Percentiles rank a stretch among this genome's conserved stretches.
These are phyloP conservation scores for Globisporangium cystogenes DNA, from an alignment of 352 stramenopile genomes.

Conservation along the genomic window DNA sequence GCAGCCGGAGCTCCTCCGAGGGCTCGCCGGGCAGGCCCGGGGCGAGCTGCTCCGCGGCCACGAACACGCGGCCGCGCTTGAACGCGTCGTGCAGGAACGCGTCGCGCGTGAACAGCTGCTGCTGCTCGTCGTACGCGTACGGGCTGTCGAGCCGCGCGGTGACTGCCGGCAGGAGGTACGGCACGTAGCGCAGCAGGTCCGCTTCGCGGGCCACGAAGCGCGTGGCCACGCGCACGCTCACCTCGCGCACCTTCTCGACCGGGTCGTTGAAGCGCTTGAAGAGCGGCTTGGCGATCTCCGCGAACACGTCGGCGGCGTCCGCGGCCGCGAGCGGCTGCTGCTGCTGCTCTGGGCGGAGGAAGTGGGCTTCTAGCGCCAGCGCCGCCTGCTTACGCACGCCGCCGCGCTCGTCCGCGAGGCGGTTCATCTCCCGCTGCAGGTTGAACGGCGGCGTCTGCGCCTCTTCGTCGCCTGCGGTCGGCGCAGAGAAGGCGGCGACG, in stretches of 20 bases:
- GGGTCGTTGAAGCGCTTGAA: conserved; percentile 84
- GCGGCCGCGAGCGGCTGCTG: not conserved
- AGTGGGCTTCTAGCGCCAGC: conserved; percentile 34
- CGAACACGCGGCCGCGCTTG: conserved; percentile 60
- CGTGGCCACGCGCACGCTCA: conserved; percentile 54
- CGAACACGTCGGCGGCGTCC: conserved; percentile 15
- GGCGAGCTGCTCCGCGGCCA: conserved; percentile 32
- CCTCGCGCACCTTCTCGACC: conserved; percentile 69
- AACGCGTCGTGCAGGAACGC: conserved; percentile 68
- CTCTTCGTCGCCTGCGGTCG: no score
- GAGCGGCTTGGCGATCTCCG: conserved; percentile 58
- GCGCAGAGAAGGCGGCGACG: no score
- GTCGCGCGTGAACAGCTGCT: conserved; percentile 68
- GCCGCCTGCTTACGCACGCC: conserved; percentile 62
- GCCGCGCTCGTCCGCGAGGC: conserved; percentile 39
- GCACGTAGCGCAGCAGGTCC: conserved; percentile 61
- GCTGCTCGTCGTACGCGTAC: conserved; percentile 71
- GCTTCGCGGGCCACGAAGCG: conserved; percentile 36
- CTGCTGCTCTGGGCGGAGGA: conserved; percentile 12
- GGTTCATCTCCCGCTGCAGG: conserved; percentile 51
- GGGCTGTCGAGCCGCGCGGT: conserved; percentile 52
- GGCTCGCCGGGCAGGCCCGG: conserved; percentile 42
- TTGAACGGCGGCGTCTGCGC: conserved; percentile 18
- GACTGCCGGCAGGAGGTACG: conserved; percentile 74
- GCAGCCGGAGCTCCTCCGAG: conserved; percentile 73